A percentile compares a stretch with the other conserved stretches of the same genome.
Conservation (phyloP, 1,284 basidiomycete genomes). For the Apiotrichum brassicae region DNA sequence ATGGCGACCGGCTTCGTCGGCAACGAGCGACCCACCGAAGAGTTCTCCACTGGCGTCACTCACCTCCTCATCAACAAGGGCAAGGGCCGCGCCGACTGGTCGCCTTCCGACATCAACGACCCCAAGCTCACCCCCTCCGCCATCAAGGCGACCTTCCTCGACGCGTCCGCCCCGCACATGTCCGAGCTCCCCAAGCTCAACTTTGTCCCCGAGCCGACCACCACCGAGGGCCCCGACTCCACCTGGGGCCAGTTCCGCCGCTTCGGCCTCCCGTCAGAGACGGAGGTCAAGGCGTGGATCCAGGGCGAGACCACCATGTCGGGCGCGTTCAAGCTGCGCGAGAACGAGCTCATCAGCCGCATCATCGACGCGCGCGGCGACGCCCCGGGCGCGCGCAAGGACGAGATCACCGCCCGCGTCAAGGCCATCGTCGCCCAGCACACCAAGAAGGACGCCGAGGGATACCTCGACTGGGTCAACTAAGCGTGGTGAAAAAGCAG, state of each 20-base stretch:
- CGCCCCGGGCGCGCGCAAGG: conserved; percentile 19
- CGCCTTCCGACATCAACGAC: conserved; percentile 56
- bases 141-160: conserved; percentile 47
- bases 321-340: conserved; percentile 43
- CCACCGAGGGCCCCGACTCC: conserved; percentile 25
- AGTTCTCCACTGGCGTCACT: conserved; percentile 74
- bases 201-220: conserved; percentile 23
- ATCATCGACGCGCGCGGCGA: conserved; percentile 29
- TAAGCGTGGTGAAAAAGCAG: too few species aligned
- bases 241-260: conserved; percentile 45
- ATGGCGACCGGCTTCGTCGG: conserved; percentile 36
- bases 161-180: conserved; percentile 58
- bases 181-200: conserved; percentile 47
- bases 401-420: conserved; percentile 28
- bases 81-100: conserved; percentile 38
- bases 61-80: conserved; percentile 65
- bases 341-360: conserved; percentile 35
- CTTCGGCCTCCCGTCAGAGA: conserved; percentile 43
- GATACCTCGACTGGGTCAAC: conserved; percentile 37
- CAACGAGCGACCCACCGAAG: conserved; percentile 58
- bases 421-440: conserved; percentile 26
- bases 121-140: conserved; percentile 51
- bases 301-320: conserved; percentile 34
- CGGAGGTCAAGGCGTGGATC: conserved; percentile 30
- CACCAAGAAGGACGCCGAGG: conserved; percentile 32